phyloP scores from a whole-genome alignment of 768 basidiomycete species.

The Amanita polypyramis region DNA sequence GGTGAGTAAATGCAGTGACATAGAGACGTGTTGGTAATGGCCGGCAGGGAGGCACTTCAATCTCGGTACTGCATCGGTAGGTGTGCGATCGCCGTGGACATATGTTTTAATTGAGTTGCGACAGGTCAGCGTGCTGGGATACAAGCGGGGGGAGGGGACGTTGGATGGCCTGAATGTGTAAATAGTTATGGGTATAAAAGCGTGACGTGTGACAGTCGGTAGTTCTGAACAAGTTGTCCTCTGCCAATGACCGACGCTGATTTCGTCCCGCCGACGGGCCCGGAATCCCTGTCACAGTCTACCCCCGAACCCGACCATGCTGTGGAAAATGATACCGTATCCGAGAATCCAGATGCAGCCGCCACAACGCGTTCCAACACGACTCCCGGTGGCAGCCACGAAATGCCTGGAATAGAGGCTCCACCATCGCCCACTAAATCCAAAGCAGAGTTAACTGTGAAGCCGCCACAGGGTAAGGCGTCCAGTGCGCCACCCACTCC shows the following conservation, averaged over 20 bases:
- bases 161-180: conserved; percentile 61
- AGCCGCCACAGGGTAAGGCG: conserved; percentile 27
- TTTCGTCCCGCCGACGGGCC: neutral
- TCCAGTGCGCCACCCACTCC: conserved; percentile 40
- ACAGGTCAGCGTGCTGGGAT: conserved; percentile 71
- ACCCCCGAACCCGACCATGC: conserved; percentile 20
- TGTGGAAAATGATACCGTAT: neutral
- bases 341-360: neutral
- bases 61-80: conserved; percentile 80
- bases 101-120: conserved; percentile 1
- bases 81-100: conserved; percentile 32
- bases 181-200: conserved; percentile 12
- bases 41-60: neutral
- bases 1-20: conserved; percentile 26
- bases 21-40: neutral
- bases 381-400: conserved; percentile 11
- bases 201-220: conserved; percentile 4
- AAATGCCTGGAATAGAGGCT: neutral
- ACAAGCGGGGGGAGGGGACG: conserved; percentile 74
- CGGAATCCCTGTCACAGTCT: neutral
- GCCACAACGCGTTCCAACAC: conserved; percentile 14
- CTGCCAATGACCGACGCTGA: conserved; percentile 1
- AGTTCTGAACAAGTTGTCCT: neutral
- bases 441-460: neutral
- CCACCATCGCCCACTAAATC: neutral